Base-by-base conservation (phyloP, 164 flowering plant species). In the Vitis vinifera region DNA sequence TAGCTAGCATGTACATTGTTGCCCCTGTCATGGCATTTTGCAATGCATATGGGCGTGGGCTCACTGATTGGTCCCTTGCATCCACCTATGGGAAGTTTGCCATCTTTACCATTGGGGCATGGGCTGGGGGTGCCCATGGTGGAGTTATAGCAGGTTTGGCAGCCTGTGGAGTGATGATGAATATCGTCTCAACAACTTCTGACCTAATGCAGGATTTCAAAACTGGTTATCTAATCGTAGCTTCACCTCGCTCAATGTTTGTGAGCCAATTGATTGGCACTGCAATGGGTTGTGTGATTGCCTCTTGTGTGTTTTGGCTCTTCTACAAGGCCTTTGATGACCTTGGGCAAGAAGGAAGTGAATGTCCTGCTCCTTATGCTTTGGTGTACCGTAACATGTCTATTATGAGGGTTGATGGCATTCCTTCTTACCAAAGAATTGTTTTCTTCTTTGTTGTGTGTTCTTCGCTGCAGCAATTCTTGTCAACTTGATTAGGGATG, bases 231-330 rank as follows among this genome's bases (percentile, higher is more conserved):
- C 53, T 84, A 67, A 86, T 86, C 12, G 30, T 86, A 63, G 82
- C 87, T 50, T 86, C 89, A 17, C 87, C 89, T 1, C 69, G 84
- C 16, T 82, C 89, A 29, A 86, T 86, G 89, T 84, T 86, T 55
- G 73, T 84, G 67, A 84, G 87, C 68, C 87, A 86, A 73, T 59
- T 84, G 0, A 72, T 82, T 15, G 89, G 89, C 7, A 86, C 87
- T 9, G 76, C 83, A 4, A 82, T 82, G 86, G 87, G 89, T 1
- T 86, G 89, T 60, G 68, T 84, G 2, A 72, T 86, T n/a, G 72
- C 87, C 3, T 84, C 89, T 10, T 79, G 80, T 59, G 80, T 83
- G n/a, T 83, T 86, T 51, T 82, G 87, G 85, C 80, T 85, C 53
- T 83, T 83, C 71, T 81, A 68, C 74, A 81, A 81, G 55, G 86